Base-by-base conservation (phyloP, 495 filamentous ascomycete genomes). In the Cercophora sp. region DNA sequence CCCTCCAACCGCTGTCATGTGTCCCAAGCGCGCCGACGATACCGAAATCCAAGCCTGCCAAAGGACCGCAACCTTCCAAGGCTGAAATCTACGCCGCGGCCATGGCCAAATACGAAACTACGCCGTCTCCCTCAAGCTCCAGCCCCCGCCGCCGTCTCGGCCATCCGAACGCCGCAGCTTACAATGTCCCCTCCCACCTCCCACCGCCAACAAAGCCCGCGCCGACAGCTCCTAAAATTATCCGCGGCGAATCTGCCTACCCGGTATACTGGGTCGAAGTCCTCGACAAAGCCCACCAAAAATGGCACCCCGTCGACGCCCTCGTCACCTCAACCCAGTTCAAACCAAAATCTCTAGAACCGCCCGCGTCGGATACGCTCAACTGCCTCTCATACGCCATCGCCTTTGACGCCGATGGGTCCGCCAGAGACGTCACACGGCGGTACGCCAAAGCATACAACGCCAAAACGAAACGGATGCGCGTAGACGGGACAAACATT, bases 251-350 rank as follows among this genome's bases (percentile, higher is more conserved):
- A 61, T 92, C 89, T 3, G 65, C 78, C 2, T 87, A 83, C 55
- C 94, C 93, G 0, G 71, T 97, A 4, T 96, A 87, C 64, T 98
- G 93, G 93, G 84, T 96, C 1, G 93, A 98, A 69, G 85, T 87
- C 2, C 89, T 94, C 60, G 88, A 96, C 60, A 73, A 81, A 50
- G 86, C 84, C 11, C 74, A 85, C 25, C 86, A 96, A 63, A 95
- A 90, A 76, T 97, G 91, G 91, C 78, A 95, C 43, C 79, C 89
- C 1, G 79, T 93, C 20, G 94, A 98, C 61, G 86, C 92, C 0
- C 62, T 96, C 3, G 88, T 91, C 25, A 96, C 89, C 2, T 71
- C 75, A 32, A 85, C 88, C 0, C 78, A 91, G 23, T 85, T 79
- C 58, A 91, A 87, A 57, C 81, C 89, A 1, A 65, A 59, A 29